Base-by-base conservation (phyloP, 179 eudicot species). In the Silene noctiflora region DNA sequence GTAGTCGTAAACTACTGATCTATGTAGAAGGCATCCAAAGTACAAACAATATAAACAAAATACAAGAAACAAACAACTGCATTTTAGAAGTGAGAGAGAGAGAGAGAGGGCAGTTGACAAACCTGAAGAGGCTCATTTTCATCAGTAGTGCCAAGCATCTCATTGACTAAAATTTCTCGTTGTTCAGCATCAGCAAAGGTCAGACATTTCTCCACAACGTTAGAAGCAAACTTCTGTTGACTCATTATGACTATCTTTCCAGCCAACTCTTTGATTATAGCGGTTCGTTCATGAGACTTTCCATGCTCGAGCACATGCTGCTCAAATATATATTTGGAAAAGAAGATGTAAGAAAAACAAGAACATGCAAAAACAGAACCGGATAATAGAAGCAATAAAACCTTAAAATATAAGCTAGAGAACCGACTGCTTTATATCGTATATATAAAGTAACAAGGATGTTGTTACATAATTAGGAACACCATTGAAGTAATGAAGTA, bases 51-150 rank as follows among this genome's bases (percentile, higher is more conserved):
- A 4, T 17, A 67, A 39, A 63, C 7, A 3, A 5, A 13, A 66
- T n/a, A 67, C 20, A 72, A n/a, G n/a, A n/a, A 11, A 56, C 13
- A 21, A n/a, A 14, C 0, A 13, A 64, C 0, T 8, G 14, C 62
- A 55, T n/a, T 6, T 12, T 6, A 8, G 8, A 29, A 60, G 25
- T 9, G 42, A 1, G 33, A 29, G 33, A 33, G 39, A 33, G 6
- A 39, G 46, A 33, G 21, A 48, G 35, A 62, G 9, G 4, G 62
- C 60, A 44, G n/a, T 55, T 39, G 33, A 67, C 78, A 42, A 72
- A 83, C 88, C 88, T 85, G 85, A 76, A 85, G 88, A 72, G 88
- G 88, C 76, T 85, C 88, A 69, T 85, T 85, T 74, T 85, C 88
- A 76, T 85, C 88, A 44, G 88, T 85, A 31, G 86, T 80, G 66